Conservation (phyloP, 495 filamentous ascomycete genomes). For the Penicillium ucsense region DNA sequence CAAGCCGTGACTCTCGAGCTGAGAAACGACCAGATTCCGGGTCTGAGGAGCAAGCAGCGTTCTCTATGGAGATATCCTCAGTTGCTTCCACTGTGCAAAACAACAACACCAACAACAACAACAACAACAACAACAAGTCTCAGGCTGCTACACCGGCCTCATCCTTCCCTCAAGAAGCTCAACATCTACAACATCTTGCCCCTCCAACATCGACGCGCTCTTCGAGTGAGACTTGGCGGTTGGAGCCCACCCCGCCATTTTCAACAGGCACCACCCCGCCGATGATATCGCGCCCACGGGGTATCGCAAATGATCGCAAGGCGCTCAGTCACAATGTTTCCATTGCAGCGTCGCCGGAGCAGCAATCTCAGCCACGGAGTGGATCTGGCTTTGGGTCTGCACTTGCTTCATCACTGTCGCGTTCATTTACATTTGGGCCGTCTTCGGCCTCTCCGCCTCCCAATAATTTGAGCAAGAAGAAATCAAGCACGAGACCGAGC, state of each 20-base stretch:
- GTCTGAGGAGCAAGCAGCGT: constrained; percentile 13
- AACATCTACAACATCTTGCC: constrained; percentile 45
- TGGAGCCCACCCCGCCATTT: constrained; percentile 41
- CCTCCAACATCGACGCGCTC: constrained; percentile 48
- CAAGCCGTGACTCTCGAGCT: constrained; percentile 22
- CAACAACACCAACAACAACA: constrained; percentile 4
- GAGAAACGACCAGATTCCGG: constrained; percentile 9
- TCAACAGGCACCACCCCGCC: constrained; percentile 63
- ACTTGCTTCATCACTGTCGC: constrained; percentile 61
- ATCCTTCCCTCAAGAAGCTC: constrained; percentile 50
- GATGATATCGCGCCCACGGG: constrained; percentile 20
- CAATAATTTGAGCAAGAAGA: constrained; percentile 42
- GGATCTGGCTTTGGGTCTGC: constrained; percentile 45
- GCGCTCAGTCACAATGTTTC: constrained; percentile 50
- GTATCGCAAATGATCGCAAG: constrained; percentile 26
- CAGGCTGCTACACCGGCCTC: constrained; percentile 28
- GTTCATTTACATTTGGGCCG: constrained; percentile 55
- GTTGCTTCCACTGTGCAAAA: constrained; percentile 14
- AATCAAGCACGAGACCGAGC: constrained; percentile 57
- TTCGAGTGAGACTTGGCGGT: constrained; percentile 29
- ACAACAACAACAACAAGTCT: constrained; percentile 14
- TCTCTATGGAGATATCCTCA: constrained; percentile 25
- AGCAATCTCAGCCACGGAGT: constrained; percentile 35
- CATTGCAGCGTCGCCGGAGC: constrained; percentile 56
- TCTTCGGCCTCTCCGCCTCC: constrained; percentile 59